Base-by-base conservation (phyloP, 495 filamentous ascomycete species). In the Lindgomyces ingoldianus region DNA sequence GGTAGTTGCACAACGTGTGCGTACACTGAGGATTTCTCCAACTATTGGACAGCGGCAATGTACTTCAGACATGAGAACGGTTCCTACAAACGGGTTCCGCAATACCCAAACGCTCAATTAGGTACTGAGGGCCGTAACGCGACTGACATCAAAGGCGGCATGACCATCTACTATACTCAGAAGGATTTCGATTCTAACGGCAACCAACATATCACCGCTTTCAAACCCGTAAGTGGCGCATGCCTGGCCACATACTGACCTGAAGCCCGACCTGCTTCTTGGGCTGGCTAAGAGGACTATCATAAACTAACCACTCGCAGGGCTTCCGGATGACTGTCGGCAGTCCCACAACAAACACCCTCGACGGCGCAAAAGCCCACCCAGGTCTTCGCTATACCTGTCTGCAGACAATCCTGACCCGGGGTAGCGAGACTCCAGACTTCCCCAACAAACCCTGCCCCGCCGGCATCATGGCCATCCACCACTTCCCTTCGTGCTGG, bases 261-360 rank as follows among this genome's bases (percentile, higher is more conserved):
- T 8, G 16, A 41, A 41, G 9, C 36, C 44, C 44, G 8, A 19
- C 18, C 21, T 47, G 11, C 21, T 6, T 19, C 21, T 46, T 14
- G 12, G 11, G 10, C 4, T 36, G 24, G 26, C 26, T 24, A 11
- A 36, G 6, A 42, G 12, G 36, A 22, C 10, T 18, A 42, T 16
- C 45, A 46, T 25, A 57, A 69, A 59, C 74, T 26, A 22, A 16
- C 27, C 8, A 11, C 42, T 27, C 24, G 21, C 33, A 82, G 80
- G 80, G 81, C 39, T 83, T 83, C 77, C 80, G 81, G 54, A 83
- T 83, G 81, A 79, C 78, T 0, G 79, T 83, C 55, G 80, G 81
- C 64, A 77, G 60, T 67, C 78, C 80, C 42, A 70, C 76, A 33
- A 75, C 71, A 14, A 72, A 51, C 44, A 64, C 56, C 18, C 51